phyloP scores from a whole-genome alignment of 768 basidiomycete genomes.

The Boletellus ananas region DNA sequence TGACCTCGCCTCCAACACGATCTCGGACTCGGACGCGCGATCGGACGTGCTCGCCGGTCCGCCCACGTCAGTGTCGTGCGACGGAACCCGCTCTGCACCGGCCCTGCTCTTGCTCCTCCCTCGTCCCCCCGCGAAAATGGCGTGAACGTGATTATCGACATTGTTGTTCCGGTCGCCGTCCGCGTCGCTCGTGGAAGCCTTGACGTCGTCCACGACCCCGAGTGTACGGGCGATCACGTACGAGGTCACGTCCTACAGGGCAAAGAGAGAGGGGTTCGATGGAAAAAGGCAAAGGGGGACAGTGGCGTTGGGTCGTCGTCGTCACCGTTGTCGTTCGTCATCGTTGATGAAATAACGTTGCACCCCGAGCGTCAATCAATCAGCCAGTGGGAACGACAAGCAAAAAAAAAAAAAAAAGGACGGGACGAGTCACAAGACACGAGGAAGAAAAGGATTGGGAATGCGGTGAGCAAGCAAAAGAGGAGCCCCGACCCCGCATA shows the following conservation, averaged over 20 bases:
- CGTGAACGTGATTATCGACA: neutral
- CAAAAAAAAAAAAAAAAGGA: conserved; percentile 1
- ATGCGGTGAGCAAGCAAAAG: too few species aligned
- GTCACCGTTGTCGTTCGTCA: neutral
- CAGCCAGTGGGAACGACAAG: neutral
- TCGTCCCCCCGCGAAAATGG: neutral
- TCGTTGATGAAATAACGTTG: neutral
- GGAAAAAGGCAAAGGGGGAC: neutral
- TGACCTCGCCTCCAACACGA: too few species aligned
- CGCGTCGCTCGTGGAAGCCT: conserved; percentile 65
- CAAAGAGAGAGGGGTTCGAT: neutral
- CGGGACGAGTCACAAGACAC: neutral
- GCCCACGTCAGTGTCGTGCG: neutral
- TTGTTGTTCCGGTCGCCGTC: neutral
- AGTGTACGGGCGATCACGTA: conserved; percentile 82
- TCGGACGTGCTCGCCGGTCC: too few species aligned
- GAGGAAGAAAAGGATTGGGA: too few species aligned
- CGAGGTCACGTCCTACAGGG: conserved; percentile 65
- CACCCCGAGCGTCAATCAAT: neutral
- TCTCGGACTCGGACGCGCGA: too few species aligned
- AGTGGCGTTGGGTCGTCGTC: neutral
- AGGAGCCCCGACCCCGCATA: too few species aligned
- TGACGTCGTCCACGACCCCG: conserved; percentile 70
- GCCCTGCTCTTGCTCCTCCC: too few species aligned
- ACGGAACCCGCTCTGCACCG: neutral